These are phyloP conservation scores for Diaporthe batatas DNA, from an alignment of 2,329 filamentous ascomycete genomes.

Conservation along the genomic window DNA sequence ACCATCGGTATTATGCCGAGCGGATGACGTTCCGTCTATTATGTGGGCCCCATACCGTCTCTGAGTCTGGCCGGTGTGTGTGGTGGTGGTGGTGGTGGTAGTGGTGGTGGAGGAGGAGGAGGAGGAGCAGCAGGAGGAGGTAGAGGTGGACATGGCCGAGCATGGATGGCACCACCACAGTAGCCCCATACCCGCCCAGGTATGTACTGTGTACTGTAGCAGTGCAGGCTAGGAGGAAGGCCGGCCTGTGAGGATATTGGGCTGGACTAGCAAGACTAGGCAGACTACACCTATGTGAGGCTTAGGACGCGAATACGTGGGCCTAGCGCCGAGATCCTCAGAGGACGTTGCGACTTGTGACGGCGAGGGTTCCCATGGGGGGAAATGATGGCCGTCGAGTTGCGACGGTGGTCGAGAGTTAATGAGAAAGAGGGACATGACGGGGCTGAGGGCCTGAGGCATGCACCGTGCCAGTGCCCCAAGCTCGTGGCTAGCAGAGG, in stretches of 20 bases:
- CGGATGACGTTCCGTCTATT: neutral
- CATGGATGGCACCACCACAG: too few species aligned
- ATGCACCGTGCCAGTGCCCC: neutral
- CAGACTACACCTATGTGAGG: conserved; percentile 22
- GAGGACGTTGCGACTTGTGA: conserved; percentile 26
- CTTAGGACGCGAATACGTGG: conserved; percentile 29
- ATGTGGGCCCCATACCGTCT: neutral
- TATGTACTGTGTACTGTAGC: neutral
- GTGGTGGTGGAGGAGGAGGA: too few species aligned
- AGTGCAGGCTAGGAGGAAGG: too few species aligned
- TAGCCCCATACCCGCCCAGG: too few species aligned
- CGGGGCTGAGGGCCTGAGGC: neutral
- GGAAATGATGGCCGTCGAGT: conserved; percentile 27
- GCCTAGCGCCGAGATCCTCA: conserved; percentile 15
- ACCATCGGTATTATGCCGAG: conserved; percentile 28
- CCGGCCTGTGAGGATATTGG: neutral
- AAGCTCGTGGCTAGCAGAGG: neutral
- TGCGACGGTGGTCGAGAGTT: conserved; percentile 27
- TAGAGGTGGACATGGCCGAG: too few species aligned
- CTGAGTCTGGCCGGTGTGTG: conserved; percentile 1
- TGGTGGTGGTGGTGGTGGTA: neutral
- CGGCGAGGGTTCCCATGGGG: conserved; percentile 22
- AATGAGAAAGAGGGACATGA: conserved; percentile 7
- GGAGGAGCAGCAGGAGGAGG: neutral
- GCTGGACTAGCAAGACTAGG: neutral